A percentile compares a stretch with the other conserved stretches of the same genome.
Evolutionary conservation across 2,329 filamentous ascomycete species (phyloP).

Genomic region (Fusarium veterinarium): DNA sequence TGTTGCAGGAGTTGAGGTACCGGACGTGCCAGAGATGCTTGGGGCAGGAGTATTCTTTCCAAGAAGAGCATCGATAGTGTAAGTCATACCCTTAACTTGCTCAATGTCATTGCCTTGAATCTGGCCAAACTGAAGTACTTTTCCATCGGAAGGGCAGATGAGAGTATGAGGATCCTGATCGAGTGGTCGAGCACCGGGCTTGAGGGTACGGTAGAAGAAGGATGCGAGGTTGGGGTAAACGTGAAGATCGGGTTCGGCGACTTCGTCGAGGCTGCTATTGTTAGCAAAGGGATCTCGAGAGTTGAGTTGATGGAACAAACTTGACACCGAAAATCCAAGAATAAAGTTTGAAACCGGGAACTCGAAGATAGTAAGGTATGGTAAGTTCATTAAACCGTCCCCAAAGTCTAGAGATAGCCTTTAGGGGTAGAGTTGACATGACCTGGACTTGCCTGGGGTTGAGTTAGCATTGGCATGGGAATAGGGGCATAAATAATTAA

Average conservation of each 20-base stretch:
- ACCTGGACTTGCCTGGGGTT: constrained; percentile 81
- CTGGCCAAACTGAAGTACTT: constrained; percentile 88
- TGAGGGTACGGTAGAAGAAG: constrained; percentile 97
- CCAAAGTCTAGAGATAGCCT: constrained; percentile 90
- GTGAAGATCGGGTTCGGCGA: constrained; percentile 88
- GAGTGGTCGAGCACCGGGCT: constrained; percentile 86
- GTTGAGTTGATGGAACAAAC: constrained; percentile 49
- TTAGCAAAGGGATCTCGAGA: constrained; percentile 35
- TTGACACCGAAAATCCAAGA: constrained; percentile 92
- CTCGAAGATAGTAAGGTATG: constrained; percentile 87
- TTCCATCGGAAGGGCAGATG: constrained; percentile 89
- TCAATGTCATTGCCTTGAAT: constrained; percentile 96
- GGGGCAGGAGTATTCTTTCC: constrained; percentile 72
- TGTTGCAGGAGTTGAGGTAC: constrained; percentile 44
- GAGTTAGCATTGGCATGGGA: constrained; percentile 25
- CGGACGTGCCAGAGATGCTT: constrained; percentile 60
- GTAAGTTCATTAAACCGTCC: constrained; percentile 90
- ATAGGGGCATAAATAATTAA: constrained; percentile 22
- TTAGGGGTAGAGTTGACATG: constrained; percentile 92
- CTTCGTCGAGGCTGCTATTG: constrained; percentile 78
- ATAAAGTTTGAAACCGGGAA: constrained; percentile 93
- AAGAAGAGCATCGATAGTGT: constrained; percentile 91
- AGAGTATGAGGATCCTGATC: constrained; percentile 84
- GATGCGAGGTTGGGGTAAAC: constrained; percentile 91
- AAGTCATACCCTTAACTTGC: constrained; percentile 98